These are phyloP conservation scores for Colletotrichum limetticola DNA, from an alignment of 2,329 filamentous ascomycete species.

Conservation along the genomic window DNA sequence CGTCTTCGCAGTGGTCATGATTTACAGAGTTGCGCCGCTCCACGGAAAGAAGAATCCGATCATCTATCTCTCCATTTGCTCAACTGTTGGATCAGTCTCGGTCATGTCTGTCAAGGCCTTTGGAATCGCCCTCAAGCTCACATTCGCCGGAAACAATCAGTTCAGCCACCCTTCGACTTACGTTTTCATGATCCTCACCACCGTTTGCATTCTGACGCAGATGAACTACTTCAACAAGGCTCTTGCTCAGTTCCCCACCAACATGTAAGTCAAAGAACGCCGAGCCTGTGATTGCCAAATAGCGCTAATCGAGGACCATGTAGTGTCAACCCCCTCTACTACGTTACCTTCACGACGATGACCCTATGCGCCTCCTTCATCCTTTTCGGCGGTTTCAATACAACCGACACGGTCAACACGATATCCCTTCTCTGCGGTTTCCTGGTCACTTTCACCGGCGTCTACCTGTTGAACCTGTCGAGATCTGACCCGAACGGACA, in stretches of 20 bases:
- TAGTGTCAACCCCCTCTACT: slow-evolving; percentile 96
- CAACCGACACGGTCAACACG: slow-evolving; percentile 89
- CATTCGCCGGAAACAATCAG: slow-evolving; percentile 92
- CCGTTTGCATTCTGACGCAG: slow-evolving; percentile 95
- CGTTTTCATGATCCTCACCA: slow-evolving; percentile 93
- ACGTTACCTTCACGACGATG: slow-evolving; percentile 96
- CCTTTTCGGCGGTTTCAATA: slow-evolving; percentile 96
- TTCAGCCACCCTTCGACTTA: slow-evolving; percentile 96
- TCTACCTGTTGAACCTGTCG: slow-evolving; percentile 96
- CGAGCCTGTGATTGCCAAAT: not conserved
- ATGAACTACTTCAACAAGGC: slow-evolving; percentile 99
- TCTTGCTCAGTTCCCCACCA: slow-evolving; percentile 94
- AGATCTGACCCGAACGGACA: slow-evolving; percentile 88
- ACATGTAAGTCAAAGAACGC: slow-evolving; percentile 76
- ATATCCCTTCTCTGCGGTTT: slow-evolving; percentile 93
- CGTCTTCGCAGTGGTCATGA: slow-evolving; percentile 91
- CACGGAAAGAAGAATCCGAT: slow-evolving; percentile 96
- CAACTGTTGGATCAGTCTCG: slow-evolving; percentile 94
- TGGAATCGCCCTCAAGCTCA: slow-evolving; percentile 96
- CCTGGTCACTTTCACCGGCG: slow-evolving; percentile 92
- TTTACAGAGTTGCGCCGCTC: slow-evolving; percentile 89
- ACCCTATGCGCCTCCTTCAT: slow-evolving; percentile 96
- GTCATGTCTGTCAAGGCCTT: slow-evolving; percentile 99
- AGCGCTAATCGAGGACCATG: slow-evolving; percentile 8
- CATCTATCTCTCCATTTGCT: slow-evolving; percentile 97